Evolutionary conservation across 2,329 filamentous ascomycete genomes (phyloP).

Genomic region (Penicillium sp.): DNA sequence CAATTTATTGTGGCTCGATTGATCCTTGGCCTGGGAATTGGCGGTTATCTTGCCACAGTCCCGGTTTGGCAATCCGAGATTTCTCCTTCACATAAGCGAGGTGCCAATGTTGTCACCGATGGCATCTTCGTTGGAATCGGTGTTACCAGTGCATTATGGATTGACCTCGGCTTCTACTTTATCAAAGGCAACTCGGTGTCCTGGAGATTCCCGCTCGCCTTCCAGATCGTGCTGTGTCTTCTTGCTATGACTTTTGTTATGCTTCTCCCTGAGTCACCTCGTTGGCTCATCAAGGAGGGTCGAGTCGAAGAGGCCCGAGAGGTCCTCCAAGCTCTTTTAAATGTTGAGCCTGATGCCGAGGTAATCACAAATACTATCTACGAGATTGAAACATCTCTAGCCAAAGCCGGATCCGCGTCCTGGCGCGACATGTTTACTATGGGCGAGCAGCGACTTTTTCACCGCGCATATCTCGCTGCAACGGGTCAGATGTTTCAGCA

Average conservation of each 20-base stretch:
- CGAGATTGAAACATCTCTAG: constrained; percentile 35
- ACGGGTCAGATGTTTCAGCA: constrained; percentile 39
- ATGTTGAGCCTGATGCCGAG: constrained; percentile 42
- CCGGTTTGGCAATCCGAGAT: constrained; percentile 48
- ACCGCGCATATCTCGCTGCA: constrained; percentile 35
- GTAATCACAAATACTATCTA: constrained; percentile 39
- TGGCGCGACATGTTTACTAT: constrained; percentile 41
- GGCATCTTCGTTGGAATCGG: constrained; percentile 7
- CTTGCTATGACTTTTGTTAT: constrained; percentile 36
- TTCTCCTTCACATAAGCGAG: constrained; percentile 44
- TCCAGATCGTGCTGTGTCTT: constrained; percentile 37
- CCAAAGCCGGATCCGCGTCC: constrained; percentile 11
- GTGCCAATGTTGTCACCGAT: constrained; percentile 52
- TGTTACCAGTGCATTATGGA: constrained; percentile 43
- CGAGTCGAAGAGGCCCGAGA: constrained; percentile 35
- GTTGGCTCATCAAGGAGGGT: constrained; percentile 49
- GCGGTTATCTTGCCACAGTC: constrained; percentile 45
- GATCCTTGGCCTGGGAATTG: constrained; percentile 47
- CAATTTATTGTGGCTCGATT: constrained; percentile 50
- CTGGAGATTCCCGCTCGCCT: constrained; percentile 46
- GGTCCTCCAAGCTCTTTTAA: constrained; percentile 40
- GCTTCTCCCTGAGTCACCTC: constrained; percentile 41
- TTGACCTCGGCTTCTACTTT: constrained; percentile 48
- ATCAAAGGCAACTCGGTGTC: constrained; percentile 39
- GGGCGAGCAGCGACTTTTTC: constrained; percentile 36